Base-by-base conservation (phyloP, 2,329 filamentous ascomycete genomes). In the Xylariaceae sp. region DNA sequence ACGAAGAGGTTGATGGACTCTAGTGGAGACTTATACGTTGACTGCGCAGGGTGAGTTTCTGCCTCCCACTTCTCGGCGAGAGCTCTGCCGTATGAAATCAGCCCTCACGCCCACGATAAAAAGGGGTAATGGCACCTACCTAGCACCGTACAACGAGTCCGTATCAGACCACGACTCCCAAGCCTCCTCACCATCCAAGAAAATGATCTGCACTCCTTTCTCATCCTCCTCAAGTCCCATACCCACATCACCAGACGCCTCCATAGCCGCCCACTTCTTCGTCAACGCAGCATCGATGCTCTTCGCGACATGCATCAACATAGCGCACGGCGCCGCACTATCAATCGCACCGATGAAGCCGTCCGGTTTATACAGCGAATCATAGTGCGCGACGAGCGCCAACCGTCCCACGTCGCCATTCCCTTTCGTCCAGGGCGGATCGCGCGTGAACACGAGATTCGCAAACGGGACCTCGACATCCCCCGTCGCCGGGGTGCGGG, bases 321-420 rank as follows among this genome's bases (percentile, higher is more conserved):
- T 92, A 0, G 94, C 94, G 73, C 93, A 97, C 8, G 94, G 92
- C 15, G 90, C 94, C 1, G 94, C 94, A 68, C 91, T 96, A 71
- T 99, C 94, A 11, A 86, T 95, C 0, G 93, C 94, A 0, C 94
- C 94, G 60, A 99, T 89, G 72, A 99, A 99, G 0, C 92, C 93
- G 61, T 86, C 77, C 0, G 92, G 93, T 30, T 79, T 79, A 59
- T 88, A 81, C 75, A 96, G 89, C 71, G 87, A 92, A 69, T 99
- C 94, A 73, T 96, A 97, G 72, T 99, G 94, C 47, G 94, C 94
- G 5, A 93, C 94, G 57, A 99, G 80, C 11, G 91, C 93, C 70
- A 97, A 76, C 53, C 92, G 80, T 48, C 88, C 87, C 2, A 94
- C 86, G 66, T 97, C 87, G 0, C 92, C 93, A 0, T 77, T 73